Percentiles rank a stretch among this genome's conserved stretches.
These are phyloP conservation scores for Bombardia bombarda DNA, from an alignment of 495 filamentous ascomycete genomes.

Conservation along the genomic window DNA sequence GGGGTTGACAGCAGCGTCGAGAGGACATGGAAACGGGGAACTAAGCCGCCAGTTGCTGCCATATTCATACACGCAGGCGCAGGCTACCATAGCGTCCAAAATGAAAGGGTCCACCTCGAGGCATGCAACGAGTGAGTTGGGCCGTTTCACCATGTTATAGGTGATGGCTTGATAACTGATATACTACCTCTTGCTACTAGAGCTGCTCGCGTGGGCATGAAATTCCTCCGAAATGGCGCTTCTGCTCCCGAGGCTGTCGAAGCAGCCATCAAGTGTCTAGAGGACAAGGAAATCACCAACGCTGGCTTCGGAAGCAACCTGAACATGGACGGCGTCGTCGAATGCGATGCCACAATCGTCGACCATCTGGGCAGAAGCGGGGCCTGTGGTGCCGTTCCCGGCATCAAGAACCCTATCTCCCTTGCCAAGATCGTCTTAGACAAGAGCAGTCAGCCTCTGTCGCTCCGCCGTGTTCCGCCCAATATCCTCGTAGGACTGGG, in stretches of 20 bases:
- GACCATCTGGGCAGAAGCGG: slow-evolving; percentile 88
- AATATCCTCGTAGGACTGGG: slow-evolving; percentile 83
- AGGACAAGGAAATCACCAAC: slow-evolving; percentile 93
- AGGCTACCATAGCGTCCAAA: slow-evolving; percentile 81
- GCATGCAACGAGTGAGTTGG: slow-evolving; percentile 74
- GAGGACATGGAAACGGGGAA: slow-evolving; percentile 11
- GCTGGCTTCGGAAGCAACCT: slow-evolving; percentile 93
- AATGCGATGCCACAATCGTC: slow-evolving; percentile 88
- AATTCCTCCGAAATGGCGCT: slow-evolving; percentile 65
- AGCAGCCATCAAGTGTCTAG: slow-evolving; percentile 74
- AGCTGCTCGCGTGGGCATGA: slow-evolving; percentile 73
- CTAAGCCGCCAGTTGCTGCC: slow-evolving; percentile 37
- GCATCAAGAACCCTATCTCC: slow-evolving; percentile 89
- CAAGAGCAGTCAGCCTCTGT: slow-evolving; percentile 58
- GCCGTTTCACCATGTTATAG: too few species aligned
- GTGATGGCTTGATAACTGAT: too few species aligned
- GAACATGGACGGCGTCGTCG: slow-evolving; percentile 80
- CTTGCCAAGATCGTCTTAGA: slow-evolving; percentile 79
- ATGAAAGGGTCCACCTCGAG: slow-evolving; percentile 73
- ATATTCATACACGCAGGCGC: slow-evolving; percentile 95
- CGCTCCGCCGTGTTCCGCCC: slow-evolving; percentile 80
- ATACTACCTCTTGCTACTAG: slow-evolving; percentile 32
- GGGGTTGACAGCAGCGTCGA: slow-evolving; percentile 18
- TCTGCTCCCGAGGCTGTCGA: slow-evolving; percentile 88
- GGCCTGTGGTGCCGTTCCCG: slow-evolving; percentile 79